phyloP scores from a whole-genome alignment of 2,329 filamentous ascomycete genomes.

The Fusarium aywerte region DNA sequence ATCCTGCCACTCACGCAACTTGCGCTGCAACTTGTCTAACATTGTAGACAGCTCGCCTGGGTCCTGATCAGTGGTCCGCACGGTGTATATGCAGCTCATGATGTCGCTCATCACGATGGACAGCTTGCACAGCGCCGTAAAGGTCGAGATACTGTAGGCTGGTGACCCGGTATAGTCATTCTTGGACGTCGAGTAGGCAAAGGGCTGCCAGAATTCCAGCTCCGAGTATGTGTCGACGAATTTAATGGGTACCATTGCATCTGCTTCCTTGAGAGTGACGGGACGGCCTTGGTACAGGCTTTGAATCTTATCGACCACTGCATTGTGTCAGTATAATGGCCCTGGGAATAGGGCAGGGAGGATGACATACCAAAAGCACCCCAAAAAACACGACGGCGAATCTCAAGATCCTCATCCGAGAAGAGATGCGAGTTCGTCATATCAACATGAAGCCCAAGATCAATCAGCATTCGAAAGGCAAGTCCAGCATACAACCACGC shows the following conservation, averaged over 20 bases:
- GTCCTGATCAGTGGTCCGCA: conserved; percentile 52
- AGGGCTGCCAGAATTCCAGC: conserved; percentile 62
- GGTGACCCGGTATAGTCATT: conserved; percentile 44
- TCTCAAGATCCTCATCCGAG: conserved; percentile 32
- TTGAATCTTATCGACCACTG: conserved; percentile 61
- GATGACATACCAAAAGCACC: conserved; percentile 19
- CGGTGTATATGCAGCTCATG: conserved; percentile 58
- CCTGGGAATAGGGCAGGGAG: rapidly evolving
- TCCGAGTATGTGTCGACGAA: conserved; percentile 64
- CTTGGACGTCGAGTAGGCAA: conserved; percentile 41
- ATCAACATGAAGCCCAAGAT: conserved; percentile 57
- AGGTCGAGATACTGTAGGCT: conserved; percentile 38
- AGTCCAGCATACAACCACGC: conserved; percentile 66
- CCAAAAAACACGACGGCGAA: conserved; percentile 41
- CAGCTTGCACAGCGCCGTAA: conserved; percentile 34
- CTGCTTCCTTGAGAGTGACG: conserved; percentile 57
- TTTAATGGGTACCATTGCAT: conserved; percentile 58
- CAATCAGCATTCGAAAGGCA: conserved; percentile 56
- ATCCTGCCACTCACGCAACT: conserved; percentile 56
- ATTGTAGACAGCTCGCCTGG: conserved; percentile 51
- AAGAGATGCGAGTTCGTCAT: conserved; percentile 4
- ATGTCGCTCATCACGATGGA: conserved; percentile 55
- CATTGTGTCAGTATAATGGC: neutral
- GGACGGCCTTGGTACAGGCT: conserved; percentile 66
- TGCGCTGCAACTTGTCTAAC: conserved; percentile 52